Percentiles rank a stretch among this genome's conserved stretches.
phyloP scores from a whole-genome alignment of 352 stramenopile species.

The Pythium aristosporum region DNA sequence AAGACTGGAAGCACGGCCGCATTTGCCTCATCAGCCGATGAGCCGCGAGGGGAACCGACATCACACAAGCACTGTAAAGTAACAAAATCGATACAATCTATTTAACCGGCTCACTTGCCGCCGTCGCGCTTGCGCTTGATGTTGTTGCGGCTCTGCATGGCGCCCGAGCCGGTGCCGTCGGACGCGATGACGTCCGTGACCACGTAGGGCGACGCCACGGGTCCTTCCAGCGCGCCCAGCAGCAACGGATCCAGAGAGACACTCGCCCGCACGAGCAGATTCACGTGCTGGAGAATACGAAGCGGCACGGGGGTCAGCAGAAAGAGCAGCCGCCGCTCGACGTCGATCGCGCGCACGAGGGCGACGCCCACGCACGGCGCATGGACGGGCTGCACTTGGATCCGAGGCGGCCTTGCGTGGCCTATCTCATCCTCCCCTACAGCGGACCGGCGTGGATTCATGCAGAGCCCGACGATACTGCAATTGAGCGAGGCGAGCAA shows the following conservation, averaged over 20 bases:
- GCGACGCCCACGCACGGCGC: conserved; percentile 67
- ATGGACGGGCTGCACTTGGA: conserved; percentile 51
- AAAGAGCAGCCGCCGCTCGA: conserved; percentile 48
- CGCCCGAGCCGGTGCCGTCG: conserved; percentile 68
- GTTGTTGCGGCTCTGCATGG: conserved; percentile 88
- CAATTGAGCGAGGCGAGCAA: conserved; percentile 73
- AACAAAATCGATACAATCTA: conserved; percentile 4
- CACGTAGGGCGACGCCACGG: conserved; percentile 53
- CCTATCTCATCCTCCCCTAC: not conserved
- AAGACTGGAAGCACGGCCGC: conserved; percentile 42
- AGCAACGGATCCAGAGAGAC: conserved; percentile 61
- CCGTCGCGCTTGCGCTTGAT: conserved; percentile 84
- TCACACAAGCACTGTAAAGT: not conserved
- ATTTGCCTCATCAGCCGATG: conserved; percentile 56
- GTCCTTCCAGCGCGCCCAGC: conserved; percentile 44
- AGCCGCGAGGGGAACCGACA: not conserved
- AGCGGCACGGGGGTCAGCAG: conserved; percentile 69
- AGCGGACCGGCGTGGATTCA: conserved; percentile 34
- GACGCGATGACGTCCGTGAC: conserved; percentile 68
- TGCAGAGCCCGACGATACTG: conserved; percentile 70
- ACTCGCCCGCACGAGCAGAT: conserved; percentile 69
- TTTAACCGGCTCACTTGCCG: conserved; percentile 19
- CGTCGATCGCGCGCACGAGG: conserved; percentile 66
- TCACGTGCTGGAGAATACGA: conserved; percentile 53
- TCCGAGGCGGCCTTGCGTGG: conserved; percentile 42